These are phyloP conservation scores for Tremellales sp. DNA, from an alignment of 1,284 basidiomycete genomes.

Conservation along the genomic window DNA sequence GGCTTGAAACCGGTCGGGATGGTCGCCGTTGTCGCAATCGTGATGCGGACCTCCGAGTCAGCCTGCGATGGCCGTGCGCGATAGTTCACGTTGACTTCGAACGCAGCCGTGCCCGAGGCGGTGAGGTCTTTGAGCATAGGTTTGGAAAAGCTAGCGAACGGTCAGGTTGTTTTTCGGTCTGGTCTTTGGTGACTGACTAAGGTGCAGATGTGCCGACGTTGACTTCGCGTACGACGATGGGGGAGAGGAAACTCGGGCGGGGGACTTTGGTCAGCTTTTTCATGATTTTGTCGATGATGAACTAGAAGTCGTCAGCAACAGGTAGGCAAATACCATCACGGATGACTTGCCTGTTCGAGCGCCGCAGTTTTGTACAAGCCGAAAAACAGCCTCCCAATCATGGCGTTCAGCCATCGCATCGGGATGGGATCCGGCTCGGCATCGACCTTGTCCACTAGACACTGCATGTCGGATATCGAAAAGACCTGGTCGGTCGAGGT, in stretches of 20 bases:
- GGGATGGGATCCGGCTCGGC: conserved; percentile 90
- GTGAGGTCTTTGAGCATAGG: conserved; percentile 97
- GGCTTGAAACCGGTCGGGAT: conserved; percentile 76
- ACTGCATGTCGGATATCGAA: conserved; percentile 72
- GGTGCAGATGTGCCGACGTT: conserved; percentile 77
- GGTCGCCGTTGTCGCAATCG: conserved; percentile 74
- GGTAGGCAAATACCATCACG: not conserved
- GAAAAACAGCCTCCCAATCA: conserved; percentile 88
- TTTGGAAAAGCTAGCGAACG: conserved; percentile 72
- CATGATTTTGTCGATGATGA: conserved; percentile 84
- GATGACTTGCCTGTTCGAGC: conserved; percentile 58
- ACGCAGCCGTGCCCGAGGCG: conserved; percentile 81
- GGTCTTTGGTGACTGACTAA: conserved; percentile 25
- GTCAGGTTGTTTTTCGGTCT: conserved; percentile 2
- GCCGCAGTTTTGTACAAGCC: conserved; percentile 78
- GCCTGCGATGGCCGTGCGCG: conserved; percentile 22
- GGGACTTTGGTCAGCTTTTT: conserved; percentile 90
- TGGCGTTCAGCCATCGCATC: conserved; percentile 93
- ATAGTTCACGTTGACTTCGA: conserved; percentile 82
- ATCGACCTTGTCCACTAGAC: conserved; percentile 79
- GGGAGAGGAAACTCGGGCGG: conserved; percentile 77
- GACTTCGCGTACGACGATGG: conserved; percentile 82
- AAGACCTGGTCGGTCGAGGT: conserved; percentile 57
- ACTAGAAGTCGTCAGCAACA: conserved; percentile 38
- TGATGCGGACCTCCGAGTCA: conserved; percentile 81